These are phyloP conservation scores for Hanseniaspora singularis DNA, from an alignment of 805 yeast species.

Conservation along the genomic window DNA sequence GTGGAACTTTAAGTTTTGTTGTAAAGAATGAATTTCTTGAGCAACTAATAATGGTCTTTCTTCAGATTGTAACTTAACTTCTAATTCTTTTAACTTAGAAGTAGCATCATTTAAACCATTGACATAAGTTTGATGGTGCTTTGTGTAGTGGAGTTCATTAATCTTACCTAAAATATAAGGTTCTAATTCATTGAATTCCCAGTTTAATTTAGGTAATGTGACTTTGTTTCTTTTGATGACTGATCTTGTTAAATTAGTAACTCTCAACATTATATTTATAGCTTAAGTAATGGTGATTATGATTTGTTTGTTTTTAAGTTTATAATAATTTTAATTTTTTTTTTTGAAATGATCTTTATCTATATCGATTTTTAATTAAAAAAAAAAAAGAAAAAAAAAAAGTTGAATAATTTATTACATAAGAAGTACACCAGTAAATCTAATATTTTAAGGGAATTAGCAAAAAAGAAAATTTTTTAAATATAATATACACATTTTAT, in stretches of 20 bases:
- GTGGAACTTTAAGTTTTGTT: constrained; percentile 73
- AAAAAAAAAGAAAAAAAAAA: too few relatives aligned
- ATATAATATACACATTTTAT: too few relatives aligned
- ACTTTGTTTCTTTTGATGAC: constrained; percentile 44
- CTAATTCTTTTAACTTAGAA: constrained; percentile 61
- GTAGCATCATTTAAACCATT: constrained; percentile 68
- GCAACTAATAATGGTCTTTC: constrained; percentile 37
- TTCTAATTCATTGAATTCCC: constrained; percentile 76
- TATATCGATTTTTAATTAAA: too few relatives aligned
- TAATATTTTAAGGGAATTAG: too few relatives aligned
- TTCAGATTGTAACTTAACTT: constrained; percentile 44
- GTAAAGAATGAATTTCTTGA: constrained; percentile 34
- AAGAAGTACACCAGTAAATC: too few relatives aligned
- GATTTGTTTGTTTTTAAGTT: background rate
- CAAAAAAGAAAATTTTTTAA: too few relatives aligned
- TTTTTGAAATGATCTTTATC: too few relatives aligned
- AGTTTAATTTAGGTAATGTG: constrained; percentile 68
- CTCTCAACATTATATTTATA: constrained; percentile 11
- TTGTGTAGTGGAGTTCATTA: constrained; percentile 75
- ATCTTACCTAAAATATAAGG: constrained; percentile 78
- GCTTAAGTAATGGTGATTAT: too few relatives aligned
- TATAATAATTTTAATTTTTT: background rate
- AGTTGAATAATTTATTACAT: too few relatives aligned
- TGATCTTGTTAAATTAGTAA: constrained; percentile 19
- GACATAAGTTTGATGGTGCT: constrained; percentile 88